phyloP scores from a whole-genome alignment of 2,329 filamentous ascomycete genomes.

The Ramularia endophylla region DNA sequence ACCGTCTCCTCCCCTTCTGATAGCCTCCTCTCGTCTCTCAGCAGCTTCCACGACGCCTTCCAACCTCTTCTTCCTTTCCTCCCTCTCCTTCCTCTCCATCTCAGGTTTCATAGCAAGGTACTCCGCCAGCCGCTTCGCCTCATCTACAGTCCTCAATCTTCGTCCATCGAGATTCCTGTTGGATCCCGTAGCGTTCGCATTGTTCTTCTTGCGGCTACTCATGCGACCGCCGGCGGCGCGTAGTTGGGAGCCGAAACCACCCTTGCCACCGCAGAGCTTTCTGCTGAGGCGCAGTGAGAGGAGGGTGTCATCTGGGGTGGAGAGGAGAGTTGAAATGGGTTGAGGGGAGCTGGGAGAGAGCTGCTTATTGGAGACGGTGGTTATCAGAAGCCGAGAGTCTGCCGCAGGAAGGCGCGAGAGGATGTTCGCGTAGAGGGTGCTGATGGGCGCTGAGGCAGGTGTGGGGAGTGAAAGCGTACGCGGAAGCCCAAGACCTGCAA shows the following conservation, averaged over 20 bases:
- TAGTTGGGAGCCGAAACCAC: constrained; percentile 94
- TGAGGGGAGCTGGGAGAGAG: constrained; percentile 50
- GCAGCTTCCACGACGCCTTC: constrained; percentile 80
- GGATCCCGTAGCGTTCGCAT: constrained; percentile 70
- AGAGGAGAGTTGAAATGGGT: constrained; percentile 58
- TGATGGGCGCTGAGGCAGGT: constrained; percentile 56
- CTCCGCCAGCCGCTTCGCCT: constrained; percentile 91
- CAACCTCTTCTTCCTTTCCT: constrained; percentile 77
- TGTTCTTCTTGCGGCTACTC: constrained; percentile 85
- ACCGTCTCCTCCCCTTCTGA: constrained; percentile 65
- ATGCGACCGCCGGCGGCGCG: constrained; percentile 96
- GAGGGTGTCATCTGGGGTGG: constrained; percentile 50
- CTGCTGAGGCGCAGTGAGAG: constrained; percentile 75
- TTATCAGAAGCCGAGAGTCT: constrained; percentile 63
- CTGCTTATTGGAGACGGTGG: constrained; percentile 71
- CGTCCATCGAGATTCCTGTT: constrained; percentile 91
- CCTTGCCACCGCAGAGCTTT: constrained; percentile 85
- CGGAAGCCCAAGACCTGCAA: constrained; percentile 75
- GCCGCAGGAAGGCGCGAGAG: constrained; percentile 53
- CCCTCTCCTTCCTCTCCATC: constrained; percentile 92
- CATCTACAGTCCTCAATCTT: constrained; percentile 81
- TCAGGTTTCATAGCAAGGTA: constrained; percentile 94
- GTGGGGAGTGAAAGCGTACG: constrained; percentile 76
- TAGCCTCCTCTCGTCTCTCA: constrained; percentile 76
- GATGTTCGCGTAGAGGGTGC: constrained; percentile 60